A percentile compares a stretch with the other conserved stretches of the same genome.
Conservation (phyloP, 2,329 filamentous ascomycete genomes). For the Cylindrodendrum hubeiense region DNA sequence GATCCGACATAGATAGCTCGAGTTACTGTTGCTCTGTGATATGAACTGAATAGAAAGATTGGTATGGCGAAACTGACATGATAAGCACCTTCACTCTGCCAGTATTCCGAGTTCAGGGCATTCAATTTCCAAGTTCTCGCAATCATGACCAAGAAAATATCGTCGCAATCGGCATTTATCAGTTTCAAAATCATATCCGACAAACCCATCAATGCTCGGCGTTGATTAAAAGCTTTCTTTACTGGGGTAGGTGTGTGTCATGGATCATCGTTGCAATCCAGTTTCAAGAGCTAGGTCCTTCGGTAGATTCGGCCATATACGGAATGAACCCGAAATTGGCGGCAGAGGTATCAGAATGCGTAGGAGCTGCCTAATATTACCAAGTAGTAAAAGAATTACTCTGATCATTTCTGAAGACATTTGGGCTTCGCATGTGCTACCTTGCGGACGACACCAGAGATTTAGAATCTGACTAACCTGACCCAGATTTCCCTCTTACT, state of each 20-base stretch:
- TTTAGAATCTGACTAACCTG: neutral
- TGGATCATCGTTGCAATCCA: slow-evolving; percentile 21
- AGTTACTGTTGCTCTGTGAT: too few relatives aligned
- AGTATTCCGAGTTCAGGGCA: too few relatives aligned
- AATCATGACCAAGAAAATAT: too few relatives aligned
- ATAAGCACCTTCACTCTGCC: too few relatives aligned
- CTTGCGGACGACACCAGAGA: neutral
- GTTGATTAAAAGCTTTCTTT: slow-evolving; percentile 14
- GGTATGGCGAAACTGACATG: too few relatives aligned
- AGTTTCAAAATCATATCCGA: too few relatives aligned
- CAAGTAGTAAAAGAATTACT: neutral
- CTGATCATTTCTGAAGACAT: slow-evolving; percentile 8
- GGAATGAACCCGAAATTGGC: slow-evolving; percentile 24
- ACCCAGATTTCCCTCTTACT: slow-evolving; percentile 22
- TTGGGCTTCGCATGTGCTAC: slow-evolving; percentile 20
- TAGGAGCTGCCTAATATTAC: neutral
- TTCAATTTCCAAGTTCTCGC: too few relatives aligned
- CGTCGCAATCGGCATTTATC: too few relatives aligned
- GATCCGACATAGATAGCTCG: too few relatives aligned
- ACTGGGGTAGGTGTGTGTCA: slow-evolving; percentile 18
- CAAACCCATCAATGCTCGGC: slow-evolving; percentile 5
- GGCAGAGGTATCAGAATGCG: slow-evolving; percentile 25
- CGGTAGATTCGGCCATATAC: slow-evolving; percentile 19
- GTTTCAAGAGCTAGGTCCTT: slow-evolving; percentile 15
- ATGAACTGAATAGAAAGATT: too few relatives aligned